Evolutionary conservation across 2,329 filamentous ascomycete species (phyloP), one percentile per base, ranked within the genome.

Genomic region (Fusarium pseudocircinatum): DNA sequence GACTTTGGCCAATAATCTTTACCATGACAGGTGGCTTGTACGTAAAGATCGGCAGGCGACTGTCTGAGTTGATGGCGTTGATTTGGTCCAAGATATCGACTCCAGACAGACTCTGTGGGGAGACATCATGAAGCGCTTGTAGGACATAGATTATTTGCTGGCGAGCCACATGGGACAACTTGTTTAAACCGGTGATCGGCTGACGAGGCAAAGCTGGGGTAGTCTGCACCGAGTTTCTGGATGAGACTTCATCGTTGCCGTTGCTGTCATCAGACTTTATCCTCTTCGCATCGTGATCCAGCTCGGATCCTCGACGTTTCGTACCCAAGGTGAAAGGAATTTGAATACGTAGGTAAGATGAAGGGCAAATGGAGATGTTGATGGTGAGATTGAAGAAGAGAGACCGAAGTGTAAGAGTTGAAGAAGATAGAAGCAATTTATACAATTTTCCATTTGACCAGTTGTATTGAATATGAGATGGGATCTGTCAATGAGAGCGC

Each of bases 11-110:
- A 30, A 30, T 30, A 30, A 30, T 9, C 7, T 8, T 8, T 30
- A 30, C 28, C 28, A 8, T 30, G 28, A 8, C 28, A 30, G 22
- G 30, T 8, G 22, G 30, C 2, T 32, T 12, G 3, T 24, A 50
- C 7, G 2, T 13, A 0, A 32, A 13, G 0, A 0, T 4, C 1
- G 46, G 46, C 10, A 7, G 14, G 10, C 3, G 1, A 6, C 15
- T 7, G n/a, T 32, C 10, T 2, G 22, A 32, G 6, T 24, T 49
- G 28, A 50, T 2, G 15, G 30, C 7, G 20, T 34, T 50, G 47
- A 50, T 34, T 7, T 32, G 47, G 9, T 18, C 22, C 4, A 24
- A 4, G 0, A 24, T 32, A 10, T 18, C 1, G 15, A 24, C 14
- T 24, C 24, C 3, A 4, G 24, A 9, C 22, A 24, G 14, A 18